These are phyloP conservation scores for Scenedesmus sp. DNA, from an alignment of 163 green algal genomes.

Conservation along the genomic window DNA sequence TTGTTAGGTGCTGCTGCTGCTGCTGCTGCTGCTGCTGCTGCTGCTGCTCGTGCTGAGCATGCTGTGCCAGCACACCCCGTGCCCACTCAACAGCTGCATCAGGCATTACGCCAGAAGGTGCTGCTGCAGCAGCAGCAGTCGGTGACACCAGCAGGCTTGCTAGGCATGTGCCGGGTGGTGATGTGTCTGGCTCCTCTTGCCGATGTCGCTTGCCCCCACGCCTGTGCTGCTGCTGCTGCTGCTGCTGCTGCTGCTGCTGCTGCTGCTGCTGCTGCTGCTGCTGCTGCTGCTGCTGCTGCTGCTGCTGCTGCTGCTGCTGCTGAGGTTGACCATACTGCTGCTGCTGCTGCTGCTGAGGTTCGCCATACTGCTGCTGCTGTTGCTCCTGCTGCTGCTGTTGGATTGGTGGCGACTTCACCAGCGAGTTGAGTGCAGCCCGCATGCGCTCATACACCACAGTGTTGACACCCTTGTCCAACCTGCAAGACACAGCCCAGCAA, in stretches of 20 bases:
- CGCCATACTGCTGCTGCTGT: background rate
- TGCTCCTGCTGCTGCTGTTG: conserved; percentile 8
- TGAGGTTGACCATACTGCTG: background rate
- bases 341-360: background rate
- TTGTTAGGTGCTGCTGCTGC: background rate
- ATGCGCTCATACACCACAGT: conserved; percentile 61
- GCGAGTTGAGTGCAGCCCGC: conserved; percentile 51
- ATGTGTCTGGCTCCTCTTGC: conserved; percentile 15
- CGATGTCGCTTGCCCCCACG: background rate
- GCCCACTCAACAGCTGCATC: conserved; percentile 47
- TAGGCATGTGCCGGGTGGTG: conserved; percentile 19
- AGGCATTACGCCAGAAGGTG: conserved; percentile 13
- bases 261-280: background rate
- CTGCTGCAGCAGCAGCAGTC: conserved; percentile 24
- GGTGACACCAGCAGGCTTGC: conserved; percentile 6
- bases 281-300: too few relatives aligned
- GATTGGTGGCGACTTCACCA: conserved; percentile 27
- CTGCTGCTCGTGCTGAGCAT: background rate
- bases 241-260: conserved; percentile 9
- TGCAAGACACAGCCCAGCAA: background rate
- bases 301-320: background rate
- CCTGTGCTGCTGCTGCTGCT: conserved; percentile 19
- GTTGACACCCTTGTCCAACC: conserved; percentile 64
- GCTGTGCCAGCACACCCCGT: background rate
- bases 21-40: conserved; percentile 22